Conservation (phyloP, 2,329 filamentous ascomycete species). For the Chaetoscypha palmicola region DNA sequence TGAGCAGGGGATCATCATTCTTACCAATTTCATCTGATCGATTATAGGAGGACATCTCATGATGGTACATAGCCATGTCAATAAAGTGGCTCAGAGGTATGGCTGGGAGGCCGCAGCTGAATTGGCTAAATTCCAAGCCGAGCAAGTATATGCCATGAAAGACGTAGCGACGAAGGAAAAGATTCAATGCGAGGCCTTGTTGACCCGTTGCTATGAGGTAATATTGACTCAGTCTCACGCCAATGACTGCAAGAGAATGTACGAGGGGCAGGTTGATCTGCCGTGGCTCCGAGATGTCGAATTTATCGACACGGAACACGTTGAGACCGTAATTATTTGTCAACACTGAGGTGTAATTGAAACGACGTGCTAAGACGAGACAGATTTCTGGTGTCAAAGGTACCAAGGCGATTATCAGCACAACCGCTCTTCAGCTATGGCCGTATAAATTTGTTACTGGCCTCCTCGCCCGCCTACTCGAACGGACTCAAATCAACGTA, state of each 20-base stretch:
- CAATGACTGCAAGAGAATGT: constrained; percentile 56
- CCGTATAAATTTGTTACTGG: constrained; percentile 54
- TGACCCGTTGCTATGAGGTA: constrained; percentile 34
- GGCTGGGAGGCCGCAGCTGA: constrained; percentile 34
- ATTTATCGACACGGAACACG: constrained; percentile 48
- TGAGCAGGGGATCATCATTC: neutral
- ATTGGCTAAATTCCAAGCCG: constrained; percentile 34
- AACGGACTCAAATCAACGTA: constrained; percentile 38
- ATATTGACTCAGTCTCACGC: constrained; percentile 35
- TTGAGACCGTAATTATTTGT: constrained; percentile 29
- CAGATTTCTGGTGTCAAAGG: constrained; percentile 19
- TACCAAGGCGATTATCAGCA: constrained; percentile 7
- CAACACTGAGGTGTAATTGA: constrained; percentile 10
- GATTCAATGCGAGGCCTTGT: no score
- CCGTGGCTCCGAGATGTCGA: constrained; percentile 44
- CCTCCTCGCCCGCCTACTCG: constrained; percentile 41
- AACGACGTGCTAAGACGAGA: no score
- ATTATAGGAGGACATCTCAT: constrained; percentile 31
- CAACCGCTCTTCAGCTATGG: constrained; percentile 34
- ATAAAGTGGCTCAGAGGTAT: constrained; percentile 28
- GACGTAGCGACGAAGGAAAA: constrained; percentile 26
- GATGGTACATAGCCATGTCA: constrained; percentile 35
- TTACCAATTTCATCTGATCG: neutral
- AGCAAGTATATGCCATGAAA: constrained; percentile 34
- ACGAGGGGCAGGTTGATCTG: constrained; percentile 35